These are phyloP conservation scores for Debaryomyces psychrophilus DNA, from an alignment of 1,139 yeast species.

Conservation along the genomic window DNA sequence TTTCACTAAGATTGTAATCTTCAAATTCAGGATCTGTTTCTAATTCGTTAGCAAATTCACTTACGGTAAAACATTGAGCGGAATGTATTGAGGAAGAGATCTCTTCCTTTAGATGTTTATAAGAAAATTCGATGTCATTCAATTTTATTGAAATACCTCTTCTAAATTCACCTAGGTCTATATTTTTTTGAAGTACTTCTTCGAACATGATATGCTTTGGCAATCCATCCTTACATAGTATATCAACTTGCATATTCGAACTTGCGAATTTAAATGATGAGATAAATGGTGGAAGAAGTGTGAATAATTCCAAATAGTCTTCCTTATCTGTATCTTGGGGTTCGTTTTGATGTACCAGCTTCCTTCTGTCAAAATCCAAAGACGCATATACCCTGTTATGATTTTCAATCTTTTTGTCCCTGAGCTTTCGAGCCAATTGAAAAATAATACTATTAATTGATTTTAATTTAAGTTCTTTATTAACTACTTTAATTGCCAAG, in stretches of 20 bases:
- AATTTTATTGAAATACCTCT: slow-evolving; percentile 43
- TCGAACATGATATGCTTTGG: slow-evolving; percentile 38
- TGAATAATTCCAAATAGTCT: slow-evolving; percentile 30
- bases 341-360: background rate
- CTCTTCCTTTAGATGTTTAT: slow-evolving; percentile 28
- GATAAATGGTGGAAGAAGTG: slow-evolving; percentile 34
- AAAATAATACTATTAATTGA: slow-evolving; percentile 46
- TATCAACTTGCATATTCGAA: slow-evolving; percentile 34
- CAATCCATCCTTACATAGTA: slow-evolving; percentile 47
- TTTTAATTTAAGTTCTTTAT: slow-evolving; percentile 33
- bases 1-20: slow-evolving; percentile 23
- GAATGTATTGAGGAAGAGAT: slow-evolving; percentile 23
- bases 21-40: slow-evolving; percentile 40
- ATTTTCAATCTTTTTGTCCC: slow-evolving; percentile 32
- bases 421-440: slow-evolving; percentile 37
- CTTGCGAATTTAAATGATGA: slow-evolving; percentile 31
- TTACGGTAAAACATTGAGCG: slow-evolving; percentile 40
- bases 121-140: slow-evolving; percentile 25
- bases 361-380: background rate
- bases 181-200: slow-evolving; percentile 24
- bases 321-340: background rate
- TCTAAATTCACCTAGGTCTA: slow-evolving; percentile 43
- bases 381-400: slow-evolving; percentile 30
- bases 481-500: slow-evolving; percentile 28
- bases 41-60: slow-evolving; percentile 44